phyloP scores from a whole-genome alignment of 495 filamentous ascomycete genomes.

The Annulohypoxylon stygium region DNA sequence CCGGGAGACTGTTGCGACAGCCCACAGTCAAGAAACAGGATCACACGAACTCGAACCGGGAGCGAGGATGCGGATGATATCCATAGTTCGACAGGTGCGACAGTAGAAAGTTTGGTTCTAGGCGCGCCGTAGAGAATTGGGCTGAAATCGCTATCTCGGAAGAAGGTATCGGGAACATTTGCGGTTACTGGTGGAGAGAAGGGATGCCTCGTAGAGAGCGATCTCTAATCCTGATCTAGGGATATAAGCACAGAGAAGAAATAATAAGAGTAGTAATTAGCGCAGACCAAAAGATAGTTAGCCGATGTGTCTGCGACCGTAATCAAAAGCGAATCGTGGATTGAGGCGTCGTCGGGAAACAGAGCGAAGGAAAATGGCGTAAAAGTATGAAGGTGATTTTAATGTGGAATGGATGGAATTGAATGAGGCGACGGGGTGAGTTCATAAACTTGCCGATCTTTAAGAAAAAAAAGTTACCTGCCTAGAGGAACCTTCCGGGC shows the following conservation, averaged over 20 bases:
- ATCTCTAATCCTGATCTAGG: constrained; percentile 18
- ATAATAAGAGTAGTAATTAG: constrained; percentile 11
- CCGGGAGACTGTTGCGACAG: constrained; percentile 46
- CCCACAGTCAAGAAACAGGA: constrained; percentile 49
- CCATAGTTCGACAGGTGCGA: constrained; percentile 50
- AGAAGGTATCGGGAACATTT: constrained; percentile 52
- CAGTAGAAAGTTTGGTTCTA: constrained; percentile 18
- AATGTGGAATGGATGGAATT: constrained; percentile 19
- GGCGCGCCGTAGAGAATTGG: constrained; percentile 43
- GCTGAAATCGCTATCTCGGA: constrained; percentile 41
- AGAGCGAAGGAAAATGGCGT: constrained; percentile 22
- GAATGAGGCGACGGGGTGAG: constrained; percentile 30
- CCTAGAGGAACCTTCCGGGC: constrained; percentile 24
- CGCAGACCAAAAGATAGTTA: constrained; percentile 23
- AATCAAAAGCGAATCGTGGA: constrained; percentile 7
- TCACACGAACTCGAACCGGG: constrained; percentile 52
- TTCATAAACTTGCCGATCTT: constrained; percentile 37
- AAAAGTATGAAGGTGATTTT: constrained; percentile 28
- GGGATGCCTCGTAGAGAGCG: constrained; percentile 34
- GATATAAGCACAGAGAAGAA: background rate
- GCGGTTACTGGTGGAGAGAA: constrained; percentile 42
- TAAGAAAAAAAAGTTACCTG: constrained; percentile 23
- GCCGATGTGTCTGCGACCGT: constrained; percentile 19
- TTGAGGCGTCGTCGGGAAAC: constrained; percentile 5
- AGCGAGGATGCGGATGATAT: constrained; percentile 46